A percentile compares a stretch with the other conserved stretches of the same genome.
These are phyloP conservation scores for Puccinia polysora DNA, from an alignment of 1,284 basidiomycete species.

Conservation along the genomic window DNA sequence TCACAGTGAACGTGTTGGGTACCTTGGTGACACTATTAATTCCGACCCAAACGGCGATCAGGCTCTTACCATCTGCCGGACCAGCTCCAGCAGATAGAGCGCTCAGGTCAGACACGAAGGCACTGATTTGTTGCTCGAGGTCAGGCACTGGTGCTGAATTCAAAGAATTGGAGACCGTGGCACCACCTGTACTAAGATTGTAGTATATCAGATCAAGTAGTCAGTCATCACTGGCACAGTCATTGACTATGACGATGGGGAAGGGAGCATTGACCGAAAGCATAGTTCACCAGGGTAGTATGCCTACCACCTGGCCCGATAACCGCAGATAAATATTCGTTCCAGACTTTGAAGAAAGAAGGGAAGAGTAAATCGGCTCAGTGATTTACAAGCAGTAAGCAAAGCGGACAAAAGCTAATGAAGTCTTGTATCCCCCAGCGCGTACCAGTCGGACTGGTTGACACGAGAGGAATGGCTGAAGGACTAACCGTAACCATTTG, in stretches of 20 bases:
- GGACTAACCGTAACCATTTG: slow-evolving; percentile 26
- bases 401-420: too few relatives aligned
- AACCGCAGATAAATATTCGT: slow-evolving; percentile 29
- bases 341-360: slow-evolving; percentile 26
- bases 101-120: slow-evolving; percentile 29
- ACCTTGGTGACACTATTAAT: slow-evolving; percentile 37
- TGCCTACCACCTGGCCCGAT: slow-evolving; percentile 27
- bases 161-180: slow-evolving; percentile 30
- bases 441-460: not conserved
- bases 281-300: slow-evolving; percentile 35
- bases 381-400: too few relatives aligned
- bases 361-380: too few relatives aligned
- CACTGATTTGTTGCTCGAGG: slow-evolving; percentile 22
- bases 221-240: too few relatives aligned
- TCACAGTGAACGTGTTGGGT: too few relatives aligned
- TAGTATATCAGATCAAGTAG: too few relatives aligned
- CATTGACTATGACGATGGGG: too few relatives aligned
- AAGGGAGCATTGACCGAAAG: slow-evolving; percentile 14
- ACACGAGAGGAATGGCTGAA: not conserved
- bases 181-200: slow-evolving; percentile 11
- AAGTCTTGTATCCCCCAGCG: too few relatives aligned
- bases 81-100: slow-evolving; percentile 34
- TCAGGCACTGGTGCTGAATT: slow-evolving; percentile 31
- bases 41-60: slow-evolving; percentile 33
- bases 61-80: slow-evolving; percentile 24